Evolutionary conservation across 805 yeast species (phyloP).

Genomic region (Suhomyces sp.): DNA sequence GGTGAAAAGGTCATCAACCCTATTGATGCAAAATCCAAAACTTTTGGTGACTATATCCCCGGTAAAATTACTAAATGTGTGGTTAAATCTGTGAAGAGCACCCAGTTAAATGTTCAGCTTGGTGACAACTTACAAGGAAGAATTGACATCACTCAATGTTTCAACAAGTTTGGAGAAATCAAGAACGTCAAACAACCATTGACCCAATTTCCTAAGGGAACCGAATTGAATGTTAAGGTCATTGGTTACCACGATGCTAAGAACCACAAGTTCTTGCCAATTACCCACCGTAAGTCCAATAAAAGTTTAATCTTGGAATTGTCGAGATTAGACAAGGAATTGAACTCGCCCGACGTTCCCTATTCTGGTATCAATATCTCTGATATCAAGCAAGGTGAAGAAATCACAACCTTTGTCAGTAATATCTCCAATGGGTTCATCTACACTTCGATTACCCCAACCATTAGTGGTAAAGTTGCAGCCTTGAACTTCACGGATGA

Average conservation of each 20-base stretch:
- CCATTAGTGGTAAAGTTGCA: slow-evolving; percentile 63
- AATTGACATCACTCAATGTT: slow-evolving; percentile 71
- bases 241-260: slow-evolving; percentile 76
- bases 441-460: slow-evolving; percentile 71
- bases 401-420: slow-evolving; percentile 61
- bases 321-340: slow-evolving; percentile 47
- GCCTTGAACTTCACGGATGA: slow-evolving; percentile 62
- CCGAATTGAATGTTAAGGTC: slow-evolving; percentile 57
- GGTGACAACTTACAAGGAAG: slow-evolving; percentile 81
- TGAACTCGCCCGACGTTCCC: slow-evolving; percentile 23
- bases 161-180: slow-evolving; percentile 52
- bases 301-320: slow-evolving; percentile 63
- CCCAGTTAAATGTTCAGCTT: slow-evolving; percentile 70
- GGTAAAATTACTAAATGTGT: slow-evolving; percentile 63
- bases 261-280: slow-evolving; percentile 63
- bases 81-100: slow-evolving; percentile 61
- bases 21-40: slow-evolving; percentile 51
- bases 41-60: slow-evolving; percentile 49
- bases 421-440: slow-evolving; percentile 57
- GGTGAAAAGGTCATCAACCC: slow-evolving; percentile 49
- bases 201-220: slow-evolving; percentile 54
- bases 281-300: slow-evolving; percentile 52
- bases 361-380: slow-evolving; percentile 34
- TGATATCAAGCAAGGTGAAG: slow-evolving; percentile 48
- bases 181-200: slow-evolving; percentile 58